These are phyloP conservation scores for Clonostachys chloroleuca DNA, from an alignment of 2,329 filamentous ascomycete genomes.

Conservation along the genomic window DNA sequence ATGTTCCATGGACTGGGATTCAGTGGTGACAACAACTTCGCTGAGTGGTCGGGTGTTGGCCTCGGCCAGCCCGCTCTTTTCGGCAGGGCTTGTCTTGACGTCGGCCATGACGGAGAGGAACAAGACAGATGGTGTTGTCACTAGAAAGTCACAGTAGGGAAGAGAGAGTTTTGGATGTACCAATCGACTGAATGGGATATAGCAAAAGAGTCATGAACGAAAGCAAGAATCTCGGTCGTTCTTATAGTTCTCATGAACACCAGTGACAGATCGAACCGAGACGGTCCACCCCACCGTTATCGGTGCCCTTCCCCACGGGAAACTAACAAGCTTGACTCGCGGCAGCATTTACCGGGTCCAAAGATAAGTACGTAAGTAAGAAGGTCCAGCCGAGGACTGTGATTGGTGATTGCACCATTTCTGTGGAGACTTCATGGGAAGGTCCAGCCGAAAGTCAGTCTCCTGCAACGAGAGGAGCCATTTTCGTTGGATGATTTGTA, in stretches of 20 bases:
- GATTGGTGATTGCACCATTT: not conserved
- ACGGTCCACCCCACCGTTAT: not conserved
- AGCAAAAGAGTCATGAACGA: too few species aligned
- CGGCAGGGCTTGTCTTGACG: conserved; percentile 15
- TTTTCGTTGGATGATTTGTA: too few species aligned
- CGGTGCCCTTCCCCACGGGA: not conserved
- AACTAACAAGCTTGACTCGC: not conserved
- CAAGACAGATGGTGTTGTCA: too few species aligned
- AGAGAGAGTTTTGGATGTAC: too few species aligned
- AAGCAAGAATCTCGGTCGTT: too few species aligned
- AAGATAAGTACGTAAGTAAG: not conserved
- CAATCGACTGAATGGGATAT: too few species aligned
- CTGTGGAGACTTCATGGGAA: not conserved
- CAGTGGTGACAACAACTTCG: too few species aligned
- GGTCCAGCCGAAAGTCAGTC: not conserved
- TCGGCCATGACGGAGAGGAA: conserved; percentile 2
- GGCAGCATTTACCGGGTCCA: not conserved
- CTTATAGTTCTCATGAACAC: not conserved
- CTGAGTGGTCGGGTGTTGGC: too few species aligned
- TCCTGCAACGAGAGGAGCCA: not conserved
- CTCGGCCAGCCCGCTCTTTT: too few species aligned
- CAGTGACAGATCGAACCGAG: not conserved
- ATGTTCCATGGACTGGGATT: conserved; percentile 14
- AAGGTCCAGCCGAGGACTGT: not conserved
- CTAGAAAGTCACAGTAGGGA: too few species aligned